Evolutionary conservation across 306 rosid species (phyloP).

Genomic region (Vigna nakashimae): DNA sequence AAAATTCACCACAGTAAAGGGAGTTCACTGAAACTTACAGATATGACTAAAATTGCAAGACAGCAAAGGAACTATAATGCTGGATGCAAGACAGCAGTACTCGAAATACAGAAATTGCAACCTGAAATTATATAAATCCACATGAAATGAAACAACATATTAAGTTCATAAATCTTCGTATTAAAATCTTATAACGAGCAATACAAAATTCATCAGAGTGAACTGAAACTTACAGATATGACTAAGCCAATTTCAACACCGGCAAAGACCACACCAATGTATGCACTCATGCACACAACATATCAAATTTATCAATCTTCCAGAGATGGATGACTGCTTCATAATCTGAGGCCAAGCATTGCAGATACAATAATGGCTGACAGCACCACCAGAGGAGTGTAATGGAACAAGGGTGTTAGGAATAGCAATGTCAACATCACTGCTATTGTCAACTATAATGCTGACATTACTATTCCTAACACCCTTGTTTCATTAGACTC

Average conservation of each 20-base stretch:
- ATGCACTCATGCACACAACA: constrained; percentile 83
- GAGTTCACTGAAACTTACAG: constrained; percentile 54
- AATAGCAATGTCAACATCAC: constrained; percentile 86
- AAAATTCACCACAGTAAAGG: neutral
- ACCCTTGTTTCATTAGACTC: constrained; percentile 96
- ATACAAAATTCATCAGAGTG: neutral
- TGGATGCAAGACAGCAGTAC: constrained; percentile 90
- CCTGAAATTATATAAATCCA: constrained; percentile 49
- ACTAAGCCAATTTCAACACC: constrained; percentile 84
- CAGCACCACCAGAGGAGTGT: constrained; percentile 93
- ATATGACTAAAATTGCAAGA: too few relatives aligned
- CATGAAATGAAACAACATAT: constrained; percentile 17
- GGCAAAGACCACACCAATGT: constrained; percentile 77
- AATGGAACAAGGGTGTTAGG: constrained; percentile 89
- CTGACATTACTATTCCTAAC: constrained; percentile 79
- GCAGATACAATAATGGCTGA: constrained; percentile 87
- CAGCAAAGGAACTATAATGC: constrained; percentile 96
- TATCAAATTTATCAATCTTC: constrained; percentile 93
- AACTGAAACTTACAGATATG: constrained; percentile 65
- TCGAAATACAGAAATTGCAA: constrained; percentile 73
- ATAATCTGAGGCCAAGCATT: constrained; percentile 94
- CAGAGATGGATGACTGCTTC: constrained; percentile 88
- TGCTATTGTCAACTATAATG: constrained; percentile 92
- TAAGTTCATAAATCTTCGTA: constrained; percentile 19
- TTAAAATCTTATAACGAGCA: neutral